Evolutionary conservation across 768 basidiomycete genomes (phyloP).

Genomic region (Postia placenta): DNA sequence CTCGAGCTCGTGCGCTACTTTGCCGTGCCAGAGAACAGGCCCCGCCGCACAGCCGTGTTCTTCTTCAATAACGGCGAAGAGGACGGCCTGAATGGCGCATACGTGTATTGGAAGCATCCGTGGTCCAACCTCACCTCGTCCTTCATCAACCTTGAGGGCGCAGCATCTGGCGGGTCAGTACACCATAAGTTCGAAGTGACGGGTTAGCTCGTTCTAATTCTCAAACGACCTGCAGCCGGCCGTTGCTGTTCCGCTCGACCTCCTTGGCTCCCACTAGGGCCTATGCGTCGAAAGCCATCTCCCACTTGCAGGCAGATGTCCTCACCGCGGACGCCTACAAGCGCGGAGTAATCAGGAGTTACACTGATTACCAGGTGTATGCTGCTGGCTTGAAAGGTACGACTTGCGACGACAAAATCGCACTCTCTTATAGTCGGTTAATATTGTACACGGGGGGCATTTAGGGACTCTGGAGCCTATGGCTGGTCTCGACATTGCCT

Average conservation of each 20-base stretch:
- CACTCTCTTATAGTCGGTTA: neutral
- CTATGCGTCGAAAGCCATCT: conserved; percentile 35
- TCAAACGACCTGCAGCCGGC: conserved; percentile 41
- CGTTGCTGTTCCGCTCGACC: conserved; percentile 70
- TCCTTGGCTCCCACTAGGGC: conserved; percentile 50
- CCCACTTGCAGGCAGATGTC: conserved; percentile 69
- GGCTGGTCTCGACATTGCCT: conserved; percentile 73
- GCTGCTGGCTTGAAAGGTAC: conserved; percentile 27
- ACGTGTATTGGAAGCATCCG: conserved; percentile 59
- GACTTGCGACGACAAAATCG: neutral
- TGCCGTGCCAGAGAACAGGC: conserved; percentile 32
- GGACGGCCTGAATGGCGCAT: conserved; percentile 68
- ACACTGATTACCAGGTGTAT: conserved; percentile 73
- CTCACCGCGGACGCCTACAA: conserved; percentile 66
- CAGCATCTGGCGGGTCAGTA: conserved; percentile 67
- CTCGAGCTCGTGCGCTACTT: conserved; percentile 53
- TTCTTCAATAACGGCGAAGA: conserved; percentile 88
- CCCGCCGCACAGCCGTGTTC: conserved; percentile 62
- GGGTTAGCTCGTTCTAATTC: no score
- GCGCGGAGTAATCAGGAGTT: conserved; percentile 56
- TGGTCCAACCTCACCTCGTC: conserved; percentile 61
- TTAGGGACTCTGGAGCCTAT: conserved; percentile 31
- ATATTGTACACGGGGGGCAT: neutral
- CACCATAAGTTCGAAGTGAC: neutral
- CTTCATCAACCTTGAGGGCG: conserved; percentile 83